phyloP scores from a whole-genome alignment of 2,329 filamentous ascomycete species.

The Macrophomina pseudophaseolina region DNA sequence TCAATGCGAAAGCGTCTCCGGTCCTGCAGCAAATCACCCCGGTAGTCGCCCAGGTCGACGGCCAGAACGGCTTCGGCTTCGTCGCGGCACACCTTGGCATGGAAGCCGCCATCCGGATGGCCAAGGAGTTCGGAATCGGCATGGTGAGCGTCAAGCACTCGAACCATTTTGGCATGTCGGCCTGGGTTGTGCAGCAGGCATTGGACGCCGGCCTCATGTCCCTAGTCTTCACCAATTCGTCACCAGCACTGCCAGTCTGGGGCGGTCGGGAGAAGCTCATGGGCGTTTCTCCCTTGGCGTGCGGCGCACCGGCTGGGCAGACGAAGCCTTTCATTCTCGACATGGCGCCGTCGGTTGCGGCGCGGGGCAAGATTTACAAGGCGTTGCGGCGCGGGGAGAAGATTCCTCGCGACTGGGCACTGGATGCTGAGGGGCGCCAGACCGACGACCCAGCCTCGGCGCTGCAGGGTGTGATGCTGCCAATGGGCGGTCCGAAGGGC shows the following conservation, averaged over 20 bases:
- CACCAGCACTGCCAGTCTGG: slow-evolving; percentile 73
- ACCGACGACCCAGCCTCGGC: slow-evolving; percentile 75
- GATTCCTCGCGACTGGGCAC: slow-evolving; percentile 75
- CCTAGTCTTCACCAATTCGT: slow-evolving; percentile 65
- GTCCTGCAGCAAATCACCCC: slow-evolving; percentile 68
- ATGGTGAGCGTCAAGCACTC: slow-evolving; percentile 77
- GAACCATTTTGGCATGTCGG: slow-evolving; percentile 84
- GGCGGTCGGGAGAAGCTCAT: slow-evolving; percentile 72
- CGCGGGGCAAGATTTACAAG: slow-evolving; percentile 75
- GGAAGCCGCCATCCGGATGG: slow-evolving; percentile 69
- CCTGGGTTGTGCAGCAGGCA: slow-evolving; percentile 80
- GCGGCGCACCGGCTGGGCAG: slow-evolving; percentile 71
- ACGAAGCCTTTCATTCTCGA: slow-evolving; percentile 72
- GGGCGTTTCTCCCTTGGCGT: slow-evolving; percentile 76
- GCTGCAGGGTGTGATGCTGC: slow-evolving; percentile 79
- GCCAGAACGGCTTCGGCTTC: slow-evolving; percentile 76
- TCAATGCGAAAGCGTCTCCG: slow-evolving; percentile 66
- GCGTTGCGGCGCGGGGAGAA: slow-evolving; percentile 69
- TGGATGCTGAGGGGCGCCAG: slow-evolving; percentile 71
- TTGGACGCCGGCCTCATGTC: slow-evolving; percentile 70
- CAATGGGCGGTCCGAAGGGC: slow-evolving; percentile 85
- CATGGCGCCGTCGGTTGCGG: slow-evolving; percentile 73
- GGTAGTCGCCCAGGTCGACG: slow-evolving; percentile 71
- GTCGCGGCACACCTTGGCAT: slow-evolving; percentile 71
- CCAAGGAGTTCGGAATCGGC: slow-evolving; percentile 70